Conservation (phyloP, 2,329 filamentous ascomycete species). For the Ceratocystis colombiana region DNA sequence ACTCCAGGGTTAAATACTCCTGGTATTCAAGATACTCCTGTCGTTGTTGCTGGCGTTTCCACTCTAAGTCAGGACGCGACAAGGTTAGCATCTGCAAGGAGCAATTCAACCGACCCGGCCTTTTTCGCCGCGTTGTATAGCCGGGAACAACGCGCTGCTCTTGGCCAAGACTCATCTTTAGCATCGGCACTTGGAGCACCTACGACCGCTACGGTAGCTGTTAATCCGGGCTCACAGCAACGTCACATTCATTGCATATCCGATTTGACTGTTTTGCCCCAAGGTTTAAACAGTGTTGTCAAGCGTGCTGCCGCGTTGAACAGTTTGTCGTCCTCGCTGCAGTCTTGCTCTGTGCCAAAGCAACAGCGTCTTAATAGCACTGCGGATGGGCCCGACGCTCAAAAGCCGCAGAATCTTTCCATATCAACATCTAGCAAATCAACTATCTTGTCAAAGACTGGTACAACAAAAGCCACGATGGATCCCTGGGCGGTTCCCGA, state of each 20-base stretch:
- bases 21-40: neutral
- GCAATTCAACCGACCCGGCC: conserved; percentile 38
- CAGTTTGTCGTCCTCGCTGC: neutral
- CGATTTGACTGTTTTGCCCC: neutral
- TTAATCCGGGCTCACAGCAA: neutral
- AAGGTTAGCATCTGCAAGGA: conserved; percentile 15
- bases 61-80: conserved; percentile 6
- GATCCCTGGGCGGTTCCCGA: conserved; percentile 2
- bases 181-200: neutral
- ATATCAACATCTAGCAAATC: neutral
- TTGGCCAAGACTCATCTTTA: conserved; percentile 11
- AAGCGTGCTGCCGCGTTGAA: neutral
- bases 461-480: neutral
- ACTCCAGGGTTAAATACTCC: neutral
- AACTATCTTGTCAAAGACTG: neutral
- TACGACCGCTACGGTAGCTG: neutral
- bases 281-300: neutral
- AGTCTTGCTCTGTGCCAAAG: neutral
- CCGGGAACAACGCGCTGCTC: conserved; percentile 35
- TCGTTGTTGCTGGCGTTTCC: neutral
- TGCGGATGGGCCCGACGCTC: neutral
- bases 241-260: neutral
- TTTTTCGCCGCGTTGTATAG: conserved; percentile 42
- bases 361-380: neutral
- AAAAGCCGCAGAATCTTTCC: neutral